Percentiles rank a stretch among this genome's conserved stretches.
These are phyloP conservation scores for Toxoplasma gondii DNA, from an alignment of 169 alveolate genomes.

Conservation along the genomic window DNA sequence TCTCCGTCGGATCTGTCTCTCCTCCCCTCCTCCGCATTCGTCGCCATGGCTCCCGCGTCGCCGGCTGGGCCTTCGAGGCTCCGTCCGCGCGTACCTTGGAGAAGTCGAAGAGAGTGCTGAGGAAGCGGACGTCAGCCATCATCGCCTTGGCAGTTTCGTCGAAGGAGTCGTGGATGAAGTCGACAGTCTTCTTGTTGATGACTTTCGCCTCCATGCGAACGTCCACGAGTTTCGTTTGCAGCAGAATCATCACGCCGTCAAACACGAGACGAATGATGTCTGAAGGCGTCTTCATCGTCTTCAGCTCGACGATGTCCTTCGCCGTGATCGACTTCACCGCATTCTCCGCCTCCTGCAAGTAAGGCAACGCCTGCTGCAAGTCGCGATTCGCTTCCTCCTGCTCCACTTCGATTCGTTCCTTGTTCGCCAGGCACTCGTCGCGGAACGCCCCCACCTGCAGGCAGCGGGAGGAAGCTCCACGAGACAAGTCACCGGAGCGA, in stretches of 20 bases:
- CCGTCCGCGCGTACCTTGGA: conserved; percentile 74
- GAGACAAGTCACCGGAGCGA: neutral
- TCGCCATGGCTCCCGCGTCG: too few species aligned
- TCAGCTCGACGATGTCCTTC: conserved; percentile 92
- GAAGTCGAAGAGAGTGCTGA: conserved; percentile 86
- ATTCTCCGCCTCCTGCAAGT: conserved; percentile 89
- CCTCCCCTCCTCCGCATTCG: too few species aligned
- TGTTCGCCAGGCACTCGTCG: conserved; percentile 86
- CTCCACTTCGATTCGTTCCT: conserved; percentile 87
- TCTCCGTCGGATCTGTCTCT: too few species aligned
- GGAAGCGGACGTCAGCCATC: conserved; percentile 88
- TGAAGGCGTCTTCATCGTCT: conserved; percentile 89
- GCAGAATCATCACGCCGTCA: conserved; percentile 89
- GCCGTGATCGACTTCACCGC: conserved; percentile 92
- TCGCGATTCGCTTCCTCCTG: conserved; percentile 94
- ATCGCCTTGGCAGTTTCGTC: conserved; percentile 89
- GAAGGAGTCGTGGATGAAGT: conserved; percentile 91
- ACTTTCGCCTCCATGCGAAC: conserved; percentile 76
- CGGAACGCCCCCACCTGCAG: conserved; percentile 77
- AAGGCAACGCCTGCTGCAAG: conserved; percentile 94
- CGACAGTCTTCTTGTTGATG: conserved; percentile 82
- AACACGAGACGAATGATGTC: conserved; percentile 92
- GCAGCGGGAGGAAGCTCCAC: neutral
- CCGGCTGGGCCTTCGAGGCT: too few species aligned
- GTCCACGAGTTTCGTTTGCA: conserved; percentile 77